Conservation (phyloP, 2,329 filamentous ascomycete genomes). For the Fusarium sp. region DNA sequence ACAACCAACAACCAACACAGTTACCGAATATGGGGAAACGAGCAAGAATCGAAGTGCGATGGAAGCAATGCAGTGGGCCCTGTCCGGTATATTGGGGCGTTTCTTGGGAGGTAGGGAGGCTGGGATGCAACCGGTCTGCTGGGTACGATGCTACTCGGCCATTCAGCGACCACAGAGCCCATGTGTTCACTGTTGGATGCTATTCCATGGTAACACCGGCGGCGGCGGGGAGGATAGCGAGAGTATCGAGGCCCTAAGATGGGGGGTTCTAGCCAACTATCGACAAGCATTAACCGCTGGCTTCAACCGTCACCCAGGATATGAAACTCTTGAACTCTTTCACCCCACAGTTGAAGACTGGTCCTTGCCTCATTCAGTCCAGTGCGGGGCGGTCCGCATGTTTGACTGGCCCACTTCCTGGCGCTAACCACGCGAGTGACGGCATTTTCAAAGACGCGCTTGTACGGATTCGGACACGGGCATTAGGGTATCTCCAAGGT, state of each 20-base stretch:
- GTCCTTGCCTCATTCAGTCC: conserved; percentile 4
- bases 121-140: conserved; percentile 6
- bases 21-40: conserved; percentile 9
- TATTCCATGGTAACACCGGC: not conserved
- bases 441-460: conserved; percentile 2
- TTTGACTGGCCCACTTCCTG: conserved; percentile 6
- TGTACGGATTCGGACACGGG: not conserved
- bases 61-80: conserved; percentile 4
- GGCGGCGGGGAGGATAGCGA: conserved; percentile 1
- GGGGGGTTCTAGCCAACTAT: conserved; percentile 4
- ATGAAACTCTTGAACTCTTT: conserved; percentile 6
- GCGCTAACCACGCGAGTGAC: conserved; percentile 9
- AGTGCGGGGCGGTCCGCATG: conserved; percentile 10
- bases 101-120: not conserved
- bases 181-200: not conserved
- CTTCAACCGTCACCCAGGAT: conserved; percentile 1
- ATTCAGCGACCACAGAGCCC: not conserved
- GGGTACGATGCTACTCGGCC: not conserved
- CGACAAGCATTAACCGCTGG: conserved; percentile 9
- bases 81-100: conserved; percentile 9
- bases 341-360: conserved; percentile 1
- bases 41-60: conserved; percentile 11
- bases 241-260: not conserved
- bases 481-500: not conserved
- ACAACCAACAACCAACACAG: conserved; percentile 8